Base-by-base conservation (phyloP, 805 yeast species). In the Candida schatavii region DNA sequence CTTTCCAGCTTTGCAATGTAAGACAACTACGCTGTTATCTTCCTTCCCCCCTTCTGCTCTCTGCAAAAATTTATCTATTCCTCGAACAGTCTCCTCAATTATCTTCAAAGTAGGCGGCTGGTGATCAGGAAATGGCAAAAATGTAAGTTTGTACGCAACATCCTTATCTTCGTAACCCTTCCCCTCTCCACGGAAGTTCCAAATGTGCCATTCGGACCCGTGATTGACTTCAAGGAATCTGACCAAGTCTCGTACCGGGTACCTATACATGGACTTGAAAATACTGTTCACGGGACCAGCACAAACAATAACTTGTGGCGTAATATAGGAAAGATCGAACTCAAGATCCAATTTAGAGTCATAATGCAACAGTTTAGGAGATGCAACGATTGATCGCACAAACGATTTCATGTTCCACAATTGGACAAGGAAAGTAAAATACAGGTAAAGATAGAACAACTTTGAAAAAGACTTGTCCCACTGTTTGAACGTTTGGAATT, bases 1-100 rank as follows among this genome's bases (percentile, higher is more conserved):
- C 61, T 88, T 89, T 0, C 98, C 98, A 48, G 87, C 86, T 54
- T 85, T 81, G 57, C 98, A 91, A 57, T 91, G 97, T 5, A 91
- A 59, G 0, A 86, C 72, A 0, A 86, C 89, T 2, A 84, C 80
- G 42, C 75, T 71, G 0, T 61, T 44, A n/a, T n/a, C n/a, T n/a
- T n/a, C n/a, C n/a, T n/a, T n/a, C n/a, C n/a, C n/a, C n/a, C n/a
- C n/a, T 0, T 62, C 50, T 17, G 58, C 49, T 13, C 33, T 31
- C 1, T 47, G 35, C 20, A 85, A 52, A 47, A 62, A 83, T 0
- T 46, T 48, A 32, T 70, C 61, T 5, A 89, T 74, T 1, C 70
- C 72, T 13, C 59, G 55, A 0, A 80, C 66, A 3, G 75, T 55
- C 2, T 55, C 49, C 3, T 75, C 56, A 7, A 90, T 53, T n/a